Evolutionary conservation across 495 filamentous ascomycete species (phyloP), one percentile per base, ranked within the genome.

Genomic region (Cercophora scortea): DNA sequence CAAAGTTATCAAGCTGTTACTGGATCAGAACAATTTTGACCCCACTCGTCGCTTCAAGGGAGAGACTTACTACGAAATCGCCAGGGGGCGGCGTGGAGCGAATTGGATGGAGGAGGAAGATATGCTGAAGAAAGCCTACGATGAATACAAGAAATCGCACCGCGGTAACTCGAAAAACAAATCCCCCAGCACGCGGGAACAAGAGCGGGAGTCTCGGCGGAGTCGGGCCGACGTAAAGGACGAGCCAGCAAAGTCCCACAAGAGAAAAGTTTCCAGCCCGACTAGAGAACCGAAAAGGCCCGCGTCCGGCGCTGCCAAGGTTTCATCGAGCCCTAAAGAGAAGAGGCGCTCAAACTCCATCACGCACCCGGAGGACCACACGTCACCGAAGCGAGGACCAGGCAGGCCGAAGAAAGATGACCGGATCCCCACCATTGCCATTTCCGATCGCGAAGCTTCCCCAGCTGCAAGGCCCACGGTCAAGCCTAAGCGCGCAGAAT

Each of bases 81-180:
- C 93, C 13, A 79, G 83, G 52, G 82, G 87, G 34, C 83, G 90
- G 39, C 82, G 82, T 50, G 91, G 93, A 1, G 87, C 89, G 38
- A 82, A 85, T 48, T 96, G 91, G 92, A 83, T 91, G 62, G 84
- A 91, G 56, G 93, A 98, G 64, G 81, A 85, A 49, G 78, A 87
- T n/a, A 70, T 94, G 43, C 68, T 98, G 43, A 88, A 90, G 63
- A 73, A 81, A 36, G 87, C 89, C 6, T 92, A 85, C 55, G 86
- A 95, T 40, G 79, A 81, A 17, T 80, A 78, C 60, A 71, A 63
- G 44, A 74, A 77, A 55, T 58, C 59, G 3, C 70, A 78, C 42
- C 73, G 75, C 34, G 57, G 61, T 39, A 52, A 47, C 40, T 55
- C 64, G 8, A 72, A 78, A 68, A 61, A 69, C 50, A 67, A 74